Conservation (phyloP, 441 rosid species). For the Erodium texanum region DNA sequence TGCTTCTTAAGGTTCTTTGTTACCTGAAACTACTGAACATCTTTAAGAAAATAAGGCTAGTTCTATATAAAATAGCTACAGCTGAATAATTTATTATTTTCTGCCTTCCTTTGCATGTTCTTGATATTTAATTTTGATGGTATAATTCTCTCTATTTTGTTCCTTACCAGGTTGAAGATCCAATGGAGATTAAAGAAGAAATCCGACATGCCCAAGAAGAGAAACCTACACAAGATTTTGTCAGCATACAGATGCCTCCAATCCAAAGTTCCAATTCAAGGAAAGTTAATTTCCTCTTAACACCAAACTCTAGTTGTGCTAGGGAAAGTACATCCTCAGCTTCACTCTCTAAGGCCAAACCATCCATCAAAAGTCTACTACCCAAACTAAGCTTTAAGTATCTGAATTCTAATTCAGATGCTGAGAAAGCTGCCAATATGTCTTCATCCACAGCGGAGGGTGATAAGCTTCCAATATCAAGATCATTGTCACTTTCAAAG, state of each 20-base stretch:
- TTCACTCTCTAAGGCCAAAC: constrained; percentile 30
- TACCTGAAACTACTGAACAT: background rate
- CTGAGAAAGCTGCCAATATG: constrained; percentile 37
- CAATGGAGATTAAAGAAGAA: constrained; percentile 32
- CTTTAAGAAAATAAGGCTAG: background rate
- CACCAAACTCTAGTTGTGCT: constrained; percentile 38
- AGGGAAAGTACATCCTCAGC: constrained; percentile 33
- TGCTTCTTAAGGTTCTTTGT: background rate
- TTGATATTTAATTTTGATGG: background rate
- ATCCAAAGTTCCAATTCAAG: constrained; percentile 50
- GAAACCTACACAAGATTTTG: constrained; percentile 40
- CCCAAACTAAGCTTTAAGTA: constrained; percentile 70
- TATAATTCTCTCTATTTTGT: background rate
- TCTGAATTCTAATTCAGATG: constrained; percentile 36
- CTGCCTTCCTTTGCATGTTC: too few relatives aligned
- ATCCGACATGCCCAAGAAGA: constrained; percentile 13
- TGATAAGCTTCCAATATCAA: constrained; percentile 65
- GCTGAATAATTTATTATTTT: too few relatives aligned
- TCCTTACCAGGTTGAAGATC: constrained; percentile 37
- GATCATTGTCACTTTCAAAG: constrained; percentile 74
- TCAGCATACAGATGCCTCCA: constrained; percentile 49
- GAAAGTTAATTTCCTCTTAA: constrained; percentile 66
- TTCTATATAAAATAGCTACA: too few relatives aligned
- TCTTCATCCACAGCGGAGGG: constrained; percentile 30
- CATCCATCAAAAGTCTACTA: constrained; percentile 59